Evolutionary conservation across 2,329 filamentous ascomycete species (phyloP).

Genomic region (Xylariaceae sp.): DNA sequence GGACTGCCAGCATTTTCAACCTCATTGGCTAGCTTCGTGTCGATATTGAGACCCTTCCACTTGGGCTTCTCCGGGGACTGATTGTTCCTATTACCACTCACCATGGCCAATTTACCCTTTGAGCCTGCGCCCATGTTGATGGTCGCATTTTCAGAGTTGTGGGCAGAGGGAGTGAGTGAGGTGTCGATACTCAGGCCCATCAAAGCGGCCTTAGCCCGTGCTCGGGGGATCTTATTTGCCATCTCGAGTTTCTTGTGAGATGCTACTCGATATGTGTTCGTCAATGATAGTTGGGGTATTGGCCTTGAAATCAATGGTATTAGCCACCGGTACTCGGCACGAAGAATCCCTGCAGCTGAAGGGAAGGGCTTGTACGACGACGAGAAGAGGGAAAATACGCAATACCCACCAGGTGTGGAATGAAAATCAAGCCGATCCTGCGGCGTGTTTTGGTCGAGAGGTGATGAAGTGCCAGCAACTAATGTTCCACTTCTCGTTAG

Average conservation of each 20-base stretch:
- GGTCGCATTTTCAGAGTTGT: neutral
- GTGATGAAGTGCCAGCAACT: neutral
- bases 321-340: neutral
- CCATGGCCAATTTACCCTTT: neutral
- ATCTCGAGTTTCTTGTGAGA: neutral
- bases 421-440: neutral
- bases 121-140: neutral
- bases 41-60: neutral
- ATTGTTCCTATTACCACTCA: neutral
- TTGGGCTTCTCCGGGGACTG: neutral
- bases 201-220: slow-evolving; percentile 2
- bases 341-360: neutral
- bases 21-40: slow-evolving; percentile 5
- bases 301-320: neutral
- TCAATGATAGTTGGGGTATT: neutral
- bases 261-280: neutral
- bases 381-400: neutral
- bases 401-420: slow-evolving; percentile 8
- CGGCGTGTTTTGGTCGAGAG: neutral
- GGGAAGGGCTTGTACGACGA: neutral
- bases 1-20: neutral
- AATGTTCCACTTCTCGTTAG: slow-evolving; percentile 1
- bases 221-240: slow-evolving; percentile 6
- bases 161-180: neutral
- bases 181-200: slow-evolving; percentile 14